A percentile compares a stretch with the other conserved stretches of the same genome.
Conservation (phyloP, 257 asterid genomes). For the Solanum pennellii region DNA sequence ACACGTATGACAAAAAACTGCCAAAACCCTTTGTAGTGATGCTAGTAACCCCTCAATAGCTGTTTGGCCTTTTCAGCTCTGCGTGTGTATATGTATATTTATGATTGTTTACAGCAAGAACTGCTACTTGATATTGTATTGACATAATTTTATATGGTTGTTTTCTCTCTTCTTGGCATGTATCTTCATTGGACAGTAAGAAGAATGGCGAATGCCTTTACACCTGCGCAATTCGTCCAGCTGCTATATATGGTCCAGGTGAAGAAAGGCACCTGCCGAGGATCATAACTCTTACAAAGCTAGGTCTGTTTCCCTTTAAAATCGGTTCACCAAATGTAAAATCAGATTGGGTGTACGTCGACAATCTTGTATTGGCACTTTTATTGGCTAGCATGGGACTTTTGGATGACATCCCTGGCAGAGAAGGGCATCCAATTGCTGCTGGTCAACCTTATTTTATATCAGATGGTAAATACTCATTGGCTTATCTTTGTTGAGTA, state of each 20-base stretch:
- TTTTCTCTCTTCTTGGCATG: neutral
- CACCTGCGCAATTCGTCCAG: slow-evolving; percentile 91
- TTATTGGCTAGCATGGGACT: slow-evolving; percentile 98
- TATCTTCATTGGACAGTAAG: slow-evolving; percentile 27
- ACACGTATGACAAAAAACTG: neutral
- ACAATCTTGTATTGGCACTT: slow-evolving; percentile 75
- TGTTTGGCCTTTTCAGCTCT: neutral
- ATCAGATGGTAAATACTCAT: slow-evolving; percentile 62
- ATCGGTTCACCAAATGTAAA: slow-evolving; percentile 56
- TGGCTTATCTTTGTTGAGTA: neutral
- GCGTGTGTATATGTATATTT: neutral
- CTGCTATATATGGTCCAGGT: slow-evolving; percentile 97
- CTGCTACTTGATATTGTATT: neutral
- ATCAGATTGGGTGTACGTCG: slow-evolving; percentile 85
- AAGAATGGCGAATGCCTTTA: slow-evolving; percentile 49
- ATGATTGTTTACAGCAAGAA: neutral
- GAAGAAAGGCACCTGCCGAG: slow-evolving; percentile 96
- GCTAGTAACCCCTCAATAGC: neutral
- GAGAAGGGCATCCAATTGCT: slow-evolving; percentile 68
- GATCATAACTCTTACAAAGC: slow-evolving; percentile 58
- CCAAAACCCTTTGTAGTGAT: neutral
- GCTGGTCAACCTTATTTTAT: slow-evolving; percentile 91
- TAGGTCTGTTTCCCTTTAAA: slow-evolving; percentile 76
- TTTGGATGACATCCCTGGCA: slow-evolving; percentile 81
- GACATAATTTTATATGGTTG: neutral